Percentiles rank a stretch among this genome's conserved stretches.
Evolutionary conservation across 164 flowering plant species (phyloP).

Genomic region (Stephania yunnanensis): DNA sequence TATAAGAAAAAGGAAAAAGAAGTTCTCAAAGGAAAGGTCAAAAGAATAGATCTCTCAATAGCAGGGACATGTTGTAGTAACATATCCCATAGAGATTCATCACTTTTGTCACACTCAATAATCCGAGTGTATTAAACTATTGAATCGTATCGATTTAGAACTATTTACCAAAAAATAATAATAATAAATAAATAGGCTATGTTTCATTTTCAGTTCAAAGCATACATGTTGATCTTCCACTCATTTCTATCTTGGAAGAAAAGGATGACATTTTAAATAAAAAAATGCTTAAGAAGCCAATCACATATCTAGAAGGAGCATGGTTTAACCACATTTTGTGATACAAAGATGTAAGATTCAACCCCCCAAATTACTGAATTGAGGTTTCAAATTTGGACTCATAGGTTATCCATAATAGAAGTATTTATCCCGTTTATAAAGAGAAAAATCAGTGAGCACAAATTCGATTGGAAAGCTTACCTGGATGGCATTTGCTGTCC

Average conservation of each 20-base stretch:
- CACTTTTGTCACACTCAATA: too few relatives aligned
- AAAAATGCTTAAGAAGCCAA: not conserved
- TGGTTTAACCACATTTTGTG: not conserved
- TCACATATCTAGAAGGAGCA: not conserved
- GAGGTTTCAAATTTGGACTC: not conserved
- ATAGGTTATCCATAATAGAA: not conserved
- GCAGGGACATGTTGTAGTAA: too few relatives aligned
- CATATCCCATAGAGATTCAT: too few relatives aligned
- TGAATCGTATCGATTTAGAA: too few relatives aligned
- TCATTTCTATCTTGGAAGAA: not conserved
- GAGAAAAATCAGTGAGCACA: not conserved
- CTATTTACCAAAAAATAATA: too few relatives aligned
- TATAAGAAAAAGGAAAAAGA: too few relatives aligned
- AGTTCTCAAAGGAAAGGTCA: too few relatives aligned
- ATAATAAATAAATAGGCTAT: not conserved
- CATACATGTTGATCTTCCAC: not conserved
- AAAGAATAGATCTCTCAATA: too few relatives aligned
- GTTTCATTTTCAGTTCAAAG: not conserved
- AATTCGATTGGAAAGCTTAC: conserved; percentile 28
- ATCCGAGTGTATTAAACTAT: too few relatives aligned
- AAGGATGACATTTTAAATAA: too few relatives aligned
- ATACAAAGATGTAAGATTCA: not conserved
- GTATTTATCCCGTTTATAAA: not conserved
- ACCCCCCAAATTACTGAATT: not conserved
- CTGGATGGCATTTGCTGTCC: conserved; percentile 67